Evolutionary conservation across 805 yeast genomes (phyloP).

Genomic region (Nakazawaea molendinolei): DNA sequence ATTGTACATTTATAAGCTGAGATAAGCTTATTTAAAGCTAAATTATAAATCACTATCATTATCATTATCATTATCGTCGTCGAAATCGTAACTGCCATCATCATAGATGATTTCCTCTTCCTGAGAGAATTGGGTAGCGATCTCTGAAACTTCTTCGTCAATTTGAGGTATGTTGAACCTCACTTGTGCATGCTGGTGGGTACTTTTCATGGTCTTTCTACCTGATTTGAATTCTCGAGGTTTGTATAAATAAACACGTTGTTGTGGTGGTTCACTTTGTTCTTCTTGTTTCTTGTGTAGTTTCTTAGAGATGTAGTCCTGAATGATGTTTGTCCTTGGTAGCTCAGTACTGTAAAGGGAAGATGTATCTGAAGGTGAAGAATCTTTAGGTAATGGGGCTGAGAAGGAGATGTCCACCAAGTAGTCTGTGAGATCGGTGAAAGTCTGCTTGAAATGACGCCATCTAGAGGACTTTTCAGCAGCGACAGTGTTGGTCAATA

Average conservation of each 20-base stretch:
- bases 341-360: constrained; percentile 4
- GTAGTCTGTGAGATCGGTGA: background rate
- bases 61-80: constrained; percentile 13
- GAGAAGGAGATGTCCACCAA: constrained; percentile 3
- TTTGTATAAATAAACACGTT: constrained; percentile 4
- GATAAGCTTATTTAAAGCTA: too few species aligned
- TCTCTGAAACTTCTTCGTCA: too few species aligned
- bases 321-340: background rate
- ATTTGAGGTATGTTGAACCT: too few species aligned
- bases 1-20: too few species aligned
- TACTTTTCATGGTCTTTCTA: background rate
- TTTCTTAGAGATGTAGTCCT: background rate
- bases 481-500: background rate
- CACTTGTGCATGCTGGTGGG: constrained; percentile 4
- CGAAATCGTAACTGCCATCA: constrained; percentile 8
- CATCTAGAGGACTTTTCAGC: background rate
- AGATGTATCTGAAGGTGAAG: constrained; percentile 1
- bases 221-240: constrained; percentile 1
- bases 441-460: background rate
- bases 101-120: constrained; percentile 9
- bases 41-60: constrained; percentile 17
- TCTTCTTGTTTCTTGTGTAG: background rate
- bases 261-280: too few species aligned
- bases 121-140: too few species aligned
- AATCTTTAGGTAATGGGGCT: constrained; percentile 3